A percentile compares a stretch with the other conserved stretches of the same genome.
Conservation (phyloP, 352 stramenopile species). For the Globisporangium camurandrum region DNA sequence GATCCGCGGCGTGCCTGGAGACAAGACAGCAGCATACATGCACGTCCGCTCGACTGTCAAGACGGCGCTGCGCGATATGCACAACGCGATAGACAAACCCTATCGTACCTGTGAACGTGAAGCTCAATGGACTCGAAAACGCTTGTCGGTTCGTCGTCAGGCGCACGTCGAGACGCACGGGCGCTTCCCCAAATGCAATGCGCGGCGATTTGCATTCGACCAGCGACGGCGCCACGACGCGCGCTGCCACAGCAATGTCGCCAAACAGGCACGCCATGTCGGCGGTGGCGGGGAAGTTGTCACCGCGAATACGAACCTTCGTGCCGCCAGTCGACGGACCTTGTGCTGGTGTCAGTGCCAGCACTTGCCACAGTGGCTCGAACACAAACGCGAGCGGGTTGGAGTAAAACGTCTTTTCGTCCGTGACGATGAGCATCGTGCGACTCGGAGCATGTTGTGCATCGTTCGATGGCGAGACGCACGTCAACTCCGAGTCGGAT, state of each 20-base stretch:
- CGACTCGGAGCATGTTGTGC: conserved; percentile 8
- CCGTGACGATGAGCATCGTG: conserved; percentile 51
- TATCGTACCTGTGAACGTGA: conserved; percentile 40
- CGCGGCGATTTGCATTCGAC: conserved; percentile 20
- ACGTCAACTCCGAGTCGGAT: conserved; percentile 34
- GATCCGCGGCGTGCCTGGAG: conserved; percentile 33
- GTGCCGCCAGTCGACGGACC: conserved; percentile 29
- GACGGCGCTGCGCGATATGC: no score
- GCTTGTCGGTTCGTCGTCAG: conserved; percentile 55
- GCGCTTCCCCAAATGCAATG: background rate
- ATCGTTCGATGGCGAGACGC: conserved; percentile 30
- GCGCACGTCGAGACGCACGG: conserved; percentile 20
- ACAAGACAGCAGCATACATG: no score
- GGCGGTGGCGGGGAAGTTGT: conserved; percentile 20
- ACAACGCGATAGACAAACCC: background rate
- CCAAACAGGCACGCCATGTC: conserved; percentile 31
- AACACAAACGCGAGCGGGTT: conserved; percentile 54
- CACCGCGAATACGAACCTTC: conserved; percentile 24
- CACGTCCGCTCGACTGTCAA: no score
- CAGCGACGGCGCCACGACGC: conserved; percentile 18
- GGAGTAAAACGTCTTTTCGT: conserved; percentile 41
- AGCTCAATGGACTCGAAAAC: conserved; percentile 28
- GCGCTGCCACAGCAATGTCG: conserved; percentile 8
- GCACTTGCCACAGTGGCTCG: conserved; percentile 28
- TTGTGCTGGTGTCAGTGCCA: conserved; percentile 13